Base-by-base conservation (phyloP, 371 early-diverging fungal species). In the Mortierella sp. region DNA sequence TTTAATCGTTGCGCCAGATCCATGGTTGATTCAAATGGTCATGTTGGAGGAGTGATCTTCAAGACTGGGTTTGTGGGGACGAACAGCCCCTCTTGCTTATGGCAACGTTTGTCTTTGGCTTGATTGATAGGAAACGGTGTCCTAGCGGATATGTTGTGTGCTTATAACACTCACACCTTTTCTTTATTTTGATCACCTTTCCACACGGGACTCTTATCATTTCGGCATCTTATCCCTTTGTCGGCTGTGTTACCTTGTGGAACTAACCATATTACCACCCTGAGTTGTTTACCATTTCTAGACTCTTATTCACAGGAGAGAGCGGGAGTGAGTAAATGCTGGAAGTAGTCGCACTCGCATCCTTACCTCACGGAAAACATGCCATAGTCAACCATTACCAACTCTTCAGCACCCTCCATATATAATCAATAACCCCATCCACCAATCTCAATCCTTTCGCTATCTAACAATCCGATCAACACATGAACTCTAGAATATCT, bases 321-420 rank as follows among this genome's bases (percentile, higher is more conserved):
- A 77, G 77, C 19, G 77, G 70, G 21, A 74, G 54, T n/a, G 81
- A 74, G 52, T 77, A 77, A 50, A 81, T 81, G 28, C 71, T 81
- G 26, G 81, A 77, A 24, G 81, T 74, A 4, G 77, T 73, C 0
- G 58, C 70, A 11, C 70, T 81, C 7, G 81, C 81, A 21, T 74
- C 73, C 1, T 50, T 77, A 16, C 70, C 77, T 10, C 74, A 81
- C 74, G 81, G n/a, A n/a, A n/a, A n/a, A n/a, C n/a, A n/a, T n/a
- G 77, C 68, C 73, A 63, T 9, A 63, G 14, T 38, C 63, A 31
- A 63, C 63, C 14, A 31, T 63, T 19, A 9, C 21, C 16, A 34
- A 28, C 28, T 31, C 34, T 28, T 34, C 31, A 34, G 19, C 63
- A 34, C 63, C 19, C 8, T 63, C 34, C 31, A 34, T 34, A 34